Conservation (phyloP, 148 eudicot genomes). For the Dysphania ambrosioides region DNA sequence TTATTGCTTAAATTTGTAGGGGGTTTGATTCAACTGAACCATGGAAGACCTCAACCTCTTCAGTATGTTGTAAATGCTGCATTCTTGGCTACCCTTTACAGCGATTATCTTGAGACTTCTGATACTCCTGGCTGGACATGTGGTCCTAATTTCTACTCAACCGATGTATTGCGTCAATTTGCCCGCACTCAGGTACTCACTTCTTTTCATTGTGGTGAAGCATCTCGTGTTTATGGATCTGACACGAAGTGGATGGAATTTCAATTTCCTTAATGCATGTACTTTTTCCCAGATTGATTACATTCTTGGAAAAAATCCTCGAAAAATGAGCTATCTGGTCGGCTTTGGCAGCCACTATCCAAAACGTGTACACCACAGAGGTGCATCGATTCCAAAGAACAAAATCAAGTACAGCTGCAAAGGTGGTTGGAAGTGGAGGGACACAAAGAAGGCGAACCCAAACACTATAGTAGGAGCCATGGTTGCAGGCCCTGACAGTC, state of each 20-base stretch:
- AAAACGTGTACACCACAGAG: constrained; percentile 86
- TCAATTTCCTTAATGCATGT: neutral
- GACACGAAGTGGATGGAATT: neutral
- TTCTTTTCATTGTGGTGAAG: neutral
- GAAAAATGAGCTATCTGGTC: constrained; percentile 82
- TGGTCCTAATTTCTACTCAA: constrained; percentile 75
- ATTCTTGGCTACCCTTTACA: constrained; percentile 73
- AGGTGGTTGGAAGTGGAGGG: constrained; percentile 96
- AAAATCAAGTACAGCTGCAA: constrained; percentile 80
- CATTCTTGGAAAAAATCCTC: constrained; percentile 83
- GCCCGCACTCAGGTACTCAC: constrained; percentile 70
- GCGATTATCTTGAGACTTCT: constrained; percentile 82
- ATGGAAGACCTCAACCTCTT: constrained; percentile 92
- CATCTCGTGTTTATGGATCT: neutral
- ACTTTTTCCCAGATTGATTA: constrained; percentile 58
- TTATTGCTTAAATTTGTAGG: constrained; percentile 38
- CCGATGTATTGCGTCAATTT: constrained; percentile 60
- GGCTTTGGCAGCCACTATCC: constrained; percentile 76
- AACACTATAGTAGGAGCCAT: constrained; percentile 74
- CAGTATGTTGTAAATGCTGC: constrained; percentile 94
- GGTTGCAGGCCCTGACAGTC: constrained; percentile 93
- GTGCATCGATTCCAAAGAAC: constrained; percentile 87
- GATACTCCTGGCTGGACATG: constrained; percentile 94
- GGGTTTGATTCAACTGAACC: constrained; percentile 78
- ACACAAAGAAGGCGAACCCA: constrained; percentile 65